Evolutionary conservation across 805 yeast species (phyloP), one percentile per base, ranked within the genome.

Genomic region (Lipomyces orientalis): DNA sequence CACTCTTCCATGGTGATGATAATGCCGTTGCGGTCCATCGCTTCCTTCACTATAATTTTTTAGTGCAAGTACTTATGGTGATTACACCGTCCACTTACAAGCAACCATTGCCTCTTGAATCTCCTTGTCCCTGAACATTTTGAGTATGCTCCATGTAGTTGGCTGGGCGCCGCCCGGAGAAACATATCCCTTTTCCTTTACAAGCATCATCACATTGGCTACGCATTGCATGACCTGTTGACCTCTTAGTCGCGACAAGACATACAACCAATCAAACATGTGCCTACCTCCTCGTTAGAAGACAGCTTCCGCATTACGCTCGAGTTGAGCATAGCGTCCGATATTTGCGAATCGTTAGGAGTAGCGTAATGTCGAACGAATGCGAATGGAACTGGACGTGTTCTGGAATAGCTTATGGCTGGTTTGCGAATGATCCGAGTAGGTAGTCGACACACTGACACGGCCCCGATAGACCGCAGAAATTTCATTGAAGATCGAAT

Each of bases 251-350:
- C 37, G 29, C 29, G 37, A 22, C 19, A 34, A n/a, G 19, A 9
- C n/a, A 9, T 8, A 34, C 16, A 54, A 25, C 16, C 16, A 52
- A 52, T 25, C 57, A 19, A 31, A 12, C 10, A 31, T n/a, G 31
- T 19, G 25, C 61, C n/a, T 51, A 66, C 69, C 61, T 66, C 69
- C 12, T 66, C 64, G 33, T 52, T 57, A 12, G 64, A 34, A 12
- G 69, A 55, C 22, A 66, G 31, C 56, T 66, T 66, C 54, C 64
- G 59, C 69, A 66, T 66, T 19, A 66, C 31, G 33, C 62, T 60
- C 25, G 67, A 63, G 51, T 66, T 66, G 33, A 66, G 51, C 16
- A 66, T 39, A n/a, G 64, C 67, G 54, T 65, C 69, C 34, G 66
- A 46, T 22, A 65, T 37, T 54, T 58, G 62, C 31, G 68, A 65